Evolutionary conservation across 169 alveolate genomes (phyloP), one percentile per base, ranked within the genome.

Genomic region (Plasmodium falciparum): DNA sequence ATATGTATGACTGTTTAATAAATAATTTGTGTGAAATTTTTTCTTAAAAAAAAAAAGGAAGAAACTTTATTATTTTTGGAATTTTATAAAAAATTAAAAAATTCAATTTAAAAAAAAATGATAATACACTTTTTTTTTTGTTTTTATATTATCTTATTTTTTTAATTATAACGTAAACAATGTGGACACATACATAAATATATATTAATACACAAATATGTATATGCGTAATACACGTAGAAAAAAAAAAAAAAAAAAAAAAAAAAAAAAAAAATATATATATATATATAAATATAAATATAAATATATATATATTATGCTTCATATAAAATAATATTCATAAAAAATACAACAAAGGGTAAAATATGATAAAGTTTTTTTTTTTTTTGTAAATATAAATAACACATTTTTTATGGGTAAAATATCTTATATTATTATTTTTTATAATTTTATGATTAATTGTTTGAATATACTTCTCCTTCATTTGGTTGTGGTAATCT

Each of bases 401-500:
- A 33, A 47, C 17, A 56, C n/a, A 71, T 6, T 33, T 17, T 12
- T 58, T n/a, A 66, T 29, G 8, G 45, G 45, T 33, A 33, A 33
- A 33, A 11, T 15, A 9, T 70, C 54, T 22, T 7, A 47, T 22
- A 13, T 20, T 71, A 24, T 50, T 3, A 12, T 4, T 65, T 65
- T 65, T 43, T 49, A 11, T 29, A 6, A 45, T 49, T 62, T 5
- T 13, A 11, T 47, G 43, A 58, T 47, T 49, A 50, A 43, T 24
- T 45, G 22, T 7, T 69, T 75, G 88, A 90, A 89, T 97, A 98
- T 85, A 78, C 92, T 22, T 95, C 95, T 24, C 99, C 99, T 93
- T 98, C 99, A n/a, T 97, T 98, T n/a, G 99, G 99, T 89, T 98
- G 99, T 17, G 96, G 96, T 43, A 96, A 94, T 80, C 98, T 89